A percentile compares a stretch with the other conserved stretches of the same genome.
Conservation (phyloP, 805 yeast species). For the Wickerhamiella cacticola region DNA sequence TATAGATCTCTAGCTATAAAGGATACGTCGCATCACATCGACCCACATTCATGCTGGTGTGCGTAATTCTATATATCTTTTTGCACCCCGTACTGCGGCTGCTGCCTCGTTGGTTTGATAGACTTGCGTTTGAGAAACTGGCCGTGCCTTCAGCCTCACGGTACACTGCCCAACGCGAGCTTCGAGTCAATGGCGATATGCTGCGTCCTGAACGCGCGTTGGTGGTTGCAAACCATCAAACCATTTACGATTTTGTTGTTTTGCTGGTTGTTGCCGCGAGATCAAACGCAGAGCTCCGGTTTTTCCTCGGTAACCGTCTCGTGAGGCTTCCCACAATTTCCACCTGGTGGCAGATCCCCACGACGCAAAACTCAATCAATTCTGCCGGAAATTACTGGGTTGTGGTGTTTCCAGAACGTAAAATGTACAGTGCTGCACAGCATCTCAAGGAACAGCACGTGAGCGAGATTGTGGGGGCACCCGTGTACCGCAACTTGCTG, state of each 20-base stretch:
- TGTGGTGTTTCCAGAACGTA: conserved; percentile 7
- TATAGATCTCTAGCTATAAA: too few relatives aligned
- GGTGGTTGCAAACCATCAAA: conserved; percentile 4
- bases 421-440: not conserved
- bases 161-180: not conserved
- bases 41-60: not conserved
- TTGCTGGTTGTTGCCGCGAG: not conserved
- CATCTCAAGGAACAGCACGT: not conserved
- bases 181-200: conserved; percentile 1
- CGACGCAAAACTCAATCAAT: not conserved
- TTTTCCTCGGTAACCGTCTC: not conserved
- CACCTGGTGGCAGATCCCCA: not conserved
- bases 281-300: not conserved
- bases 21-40: not conserved
- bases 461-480: not conserved
- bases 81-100: conserved; percentile 1
- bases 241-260: conserved; percentile 7
- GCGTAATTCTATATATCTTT: not conserved
- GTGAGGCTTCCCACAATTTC: conserved; percentile 3
- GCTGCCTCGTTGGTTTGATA: not conserved
- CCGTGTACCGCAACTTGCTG: not conserved
- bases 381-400: not conserved
- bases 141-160: not conserved
- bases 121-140: not conserved
- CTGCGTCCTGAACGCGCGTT: conserved; percentile 1